These are phyloP conservation scores for Irpex sp. DNA, from an alignment of 1,284 basidiomycete species.

Conservation along the genomic window DNA sequence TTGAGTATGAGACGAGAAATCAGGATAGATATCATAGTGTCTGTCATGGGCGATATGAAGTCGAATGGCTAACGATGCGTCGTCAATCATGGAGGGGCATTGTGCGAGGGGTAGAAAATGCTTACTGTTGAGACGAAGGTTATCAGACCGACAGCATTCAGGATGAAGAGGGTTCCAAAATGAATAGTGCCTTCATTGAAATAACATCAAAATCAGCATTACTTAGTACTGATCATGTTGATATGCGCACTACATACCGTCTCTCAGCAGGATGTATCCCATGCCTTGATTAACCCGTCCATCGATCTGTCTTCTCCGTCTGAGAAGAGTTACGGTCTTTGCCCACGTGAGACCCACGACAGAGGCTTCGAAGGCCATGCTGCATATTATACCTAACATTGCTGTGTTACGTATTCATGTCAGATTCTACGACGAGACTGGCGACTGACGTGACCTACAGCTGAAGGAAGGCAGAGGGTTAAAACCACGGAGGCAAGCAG, in stretches of 20 bases:
- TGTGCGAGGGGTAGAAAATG: not conserved
- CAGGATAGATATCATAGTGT: too few species aligned
- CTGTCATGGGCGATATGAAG: too few species aligned
- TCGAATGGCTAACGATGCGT: not conserved
- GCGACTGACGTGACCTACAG: not conserved
- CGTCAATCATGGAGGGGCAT: not conserved
- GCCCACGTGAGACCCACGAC: not conserved
- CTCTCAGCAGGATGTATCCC: not conserved
- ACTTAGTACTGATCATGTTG: not conserved
- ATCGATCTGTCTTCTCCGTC: not conserved
- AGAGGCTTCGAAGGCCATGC: not conserved
- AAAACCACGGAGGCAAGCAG: not conserved
- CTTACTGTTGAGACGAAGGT: not conserved
- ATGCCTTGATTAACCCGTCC: not conserved
- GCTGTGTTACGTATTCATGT: not conserved
- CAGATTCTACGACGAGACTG: not conserved
- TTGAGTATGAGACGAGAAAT: too few species aligned
- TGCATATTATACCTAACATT: not conserved
- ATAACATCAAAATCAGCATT: not conserved
- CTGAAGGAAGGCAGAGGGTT: not conserved
- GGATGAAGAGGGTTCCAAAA: not conserved
- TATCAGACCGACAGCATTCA: not conserved
- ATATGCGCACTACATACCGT: not conserved
- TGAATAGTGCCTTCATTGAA: not conserved
- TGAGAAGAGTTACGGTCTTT: not conserved